Conservation (phyloP, 345 rosid genomes). For the Eucalyptus urophylla region DNA sequence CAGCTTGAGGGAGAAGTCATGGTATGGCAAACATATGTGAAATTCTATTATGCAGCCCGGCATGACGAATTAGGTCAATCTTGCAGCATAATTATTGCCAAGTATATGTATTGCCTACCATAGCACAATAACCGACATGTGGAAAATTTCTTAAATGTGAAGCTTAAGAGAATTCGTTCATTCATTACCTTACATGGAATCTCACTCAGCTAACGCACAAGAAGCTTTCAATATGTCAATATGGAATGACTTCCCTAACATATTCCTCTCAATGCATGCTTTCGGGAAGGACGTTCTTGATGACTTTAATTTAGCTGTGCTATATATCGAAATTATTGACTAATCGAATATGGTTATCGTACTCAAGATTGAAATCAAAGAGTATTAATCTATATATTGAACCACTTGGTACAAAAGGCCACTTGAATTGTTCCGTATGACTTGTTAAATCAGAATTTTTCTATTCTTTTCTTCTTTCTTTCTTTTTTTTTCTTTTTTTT, state of each 20-base stretch:
- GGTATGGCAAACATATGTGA: neutral
- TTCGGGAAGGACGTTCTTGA: neutral
- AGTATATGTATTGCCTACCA: neutral
- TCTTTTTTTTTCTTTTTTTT: fast-evolving
- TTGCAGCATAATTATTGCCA: neutral
- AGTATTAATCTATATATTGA: neutral
- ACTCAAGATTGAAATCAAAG: neutral
- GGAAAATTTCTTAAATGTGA: neutral
- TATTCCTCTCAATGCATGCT: neutral
- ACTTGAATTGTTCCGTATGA: neutral
- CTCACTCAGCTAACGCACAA: neutral
- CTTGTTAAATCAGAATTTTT: neutral
- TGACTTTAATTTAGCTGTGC: neutral
- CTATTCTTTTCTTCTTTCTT: too few species aligned
- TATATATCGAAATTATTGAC: neutral
- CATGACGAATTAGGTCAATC: neutral
- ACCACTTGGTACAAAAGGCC: neutral
- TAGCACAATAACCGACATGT: neutral
- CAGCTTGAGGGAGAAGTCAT: neutral
- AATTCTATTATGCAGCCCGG: neutral
- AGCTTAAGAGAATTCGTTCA: neutral
- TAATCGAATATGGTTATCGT: neutral
- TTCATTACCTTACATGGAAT: neutral
- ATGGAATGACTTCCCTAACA: neutral
- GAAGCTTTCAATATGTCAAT: neutral